A percentile compares a stretch with the other conserved stretches of the same genome.
Conservation (phyloP, 805 yeast species). For the Osmozyma mogii region DNA sequence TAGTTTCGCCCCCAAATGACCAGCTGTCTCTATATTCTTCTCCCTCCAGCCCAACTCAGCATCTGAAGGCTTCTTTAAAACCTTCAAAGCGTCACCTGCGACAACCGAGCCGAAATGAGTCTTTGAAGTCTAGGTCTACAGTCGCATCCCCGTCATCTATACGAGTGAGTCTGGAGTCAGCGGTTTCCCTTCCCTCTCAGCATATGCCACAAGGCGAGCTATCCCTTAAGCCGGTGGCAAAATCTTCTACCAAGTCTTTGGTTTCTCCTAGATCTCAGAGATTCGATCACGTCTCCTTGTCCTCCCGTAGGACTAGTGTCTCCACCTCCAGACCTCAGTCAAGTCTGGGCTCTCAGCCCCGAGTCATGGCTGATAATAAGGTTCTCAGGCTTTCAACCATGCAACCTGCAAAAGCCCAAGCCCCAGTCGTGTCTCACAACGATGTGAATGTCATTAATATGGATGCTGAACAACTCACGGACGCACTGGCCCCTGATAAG, state of each 20-base stretch:
- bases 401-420: constrained; percentile 12
- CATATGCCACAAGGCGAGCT: neutral
- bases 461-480: constrained; percentile 12
- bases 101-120: neutral
- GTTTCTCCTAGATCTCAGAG: neutral
- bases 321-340: constrained; percentile 1
- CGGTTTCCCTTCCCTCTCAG: neutral
- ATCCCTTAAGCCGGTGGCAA: neutral
- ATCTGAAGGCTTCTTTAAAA: neutral
- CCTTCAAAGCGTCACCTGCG: neutral
- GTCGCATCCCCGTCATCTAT: too few relatives aligned
- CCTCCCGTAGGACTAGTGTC: neutral
- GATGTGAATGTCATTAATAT: constrained; percentile 28
- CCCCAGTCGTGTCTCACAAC: constrained; percentile 16
- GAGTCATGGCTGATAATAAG: constrained; percentile 30
- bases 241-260: neutral
- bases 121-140: neutral
- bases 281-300: neutral
- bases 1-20: constrained; percentile 1
- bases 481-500: constrained; percentile 1
- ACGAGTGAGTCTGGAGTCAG: too few relatives aligned
- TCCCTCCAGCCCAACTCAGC: neutral
- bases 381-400: constrained; percentile 24
- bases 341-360: constrained; percentile 8
- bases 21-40: neutral